phyloP scores from a whole-genome alignment of 306 rosid genomes.

The Vigna reflexopilosa region DNA sequence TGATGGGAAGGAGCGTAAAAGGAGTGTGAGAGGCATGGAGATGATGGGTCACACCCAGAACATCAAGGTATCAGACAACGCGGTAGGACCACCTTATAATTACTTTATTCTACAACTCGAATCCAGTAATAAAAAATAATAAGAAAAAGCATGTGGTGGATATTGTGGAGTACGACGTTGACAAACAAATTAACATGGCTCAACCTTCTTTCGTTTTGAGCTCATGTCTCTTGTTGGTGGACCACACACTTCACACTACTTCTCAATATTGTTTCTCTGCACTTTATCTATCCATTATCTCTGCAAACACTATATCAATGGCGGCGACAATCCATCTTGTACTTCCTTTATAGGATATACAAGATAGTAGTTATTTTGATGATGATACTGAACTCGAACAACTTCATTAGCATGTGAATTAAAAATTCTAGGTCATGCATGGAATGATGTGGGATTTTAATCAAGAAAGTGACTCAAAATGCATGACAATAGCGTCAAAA shows the following conservation, averaged over 20 bases:
- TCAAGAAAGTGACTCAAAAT: not conserved
- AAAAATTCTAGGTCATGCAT: not conserved
- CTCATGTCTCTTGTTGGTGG: conserved; percentile 31
- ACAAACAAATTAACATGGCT: conserved; percentile 36
- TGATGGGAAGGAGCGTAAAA: conserved; percentile 53
- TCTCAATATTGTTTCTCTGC: not conserved
- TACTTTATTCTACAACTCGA: not conserved
- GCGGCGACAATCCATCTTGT: conserved; percentile 9
- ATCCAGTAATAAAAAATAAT: not conserved
- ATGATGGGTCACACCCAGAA: not conserved
- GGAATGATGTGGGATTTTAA: conserved; percentile 5
- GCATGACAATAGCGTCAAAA: not conserved
- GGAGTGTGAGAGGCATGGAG: conserved; percentile 40
- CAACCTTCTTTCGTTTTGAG: not conserved
- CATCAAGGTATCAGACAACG: conserved; percentile 17
- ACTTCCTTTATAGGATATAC: not conserved
- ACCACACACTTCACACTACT: conserved; percentile 2
- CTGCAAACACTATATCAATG: conserved; percentile 13
- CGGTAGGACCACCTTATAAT: conserved; percentile 34
- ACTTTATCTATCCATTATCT: conserved; percentile 14
- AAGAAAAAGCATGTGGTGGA: conserved; percentile 18
- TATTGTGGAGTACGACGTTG: conserved; percentile 10
- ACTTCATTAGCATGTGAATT: not conserved
- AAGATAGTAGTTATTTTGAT: not conserved
- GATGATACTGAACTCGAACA: conserved; percentile 1